A percentile compares a stretch with the other conserved stretches of the same genome.
Conservation (phyloP, 2,329 filamentous ascomycete species). For the Xylariaceae sp. region DNA sequence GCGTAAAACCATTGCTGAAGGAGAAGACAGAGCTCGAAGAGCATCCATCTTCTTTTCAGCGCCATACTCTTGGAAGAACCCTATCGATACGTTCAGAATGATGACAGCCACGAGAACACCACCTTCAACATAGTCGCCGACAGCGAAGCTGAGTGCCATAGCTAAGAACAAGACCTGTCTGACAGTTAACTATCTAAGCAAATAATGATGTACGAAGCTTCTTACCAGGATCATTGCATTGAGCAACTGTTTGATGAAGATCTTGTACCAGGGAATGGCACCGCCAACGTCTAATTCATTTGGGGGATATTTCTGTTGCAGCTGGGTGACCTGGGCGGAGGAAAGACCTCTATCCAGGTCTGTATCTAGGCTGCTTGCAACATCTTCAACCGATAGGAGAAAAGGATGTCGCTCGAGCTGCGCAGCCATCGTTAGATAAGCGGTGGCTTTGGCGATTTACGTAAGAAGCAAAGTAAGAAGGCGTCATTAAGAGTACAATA, state of each 20-base stretch:
- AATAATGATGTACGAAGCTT: constrained; percentile 19
- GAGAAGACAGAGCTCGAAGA: constrained; percentile 65
- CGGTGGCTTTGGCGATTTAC: constrained; percentile 11
- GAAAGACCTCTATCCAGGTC: constrained; percentile 72
- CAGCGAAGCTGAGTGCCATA: constrained; percentile 74
- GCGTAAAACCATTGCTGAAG: constrained; percentile 67
- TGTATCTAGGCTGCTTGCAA: constrained; percentile 66
- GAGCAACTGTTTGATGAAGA: constrained; percentile 73
- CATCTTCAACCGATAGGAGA: constrained; percentile 66
- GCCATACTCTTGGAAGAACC: constrained; percentile 69
- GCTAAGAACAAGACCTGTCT: constrained; percentile 77
- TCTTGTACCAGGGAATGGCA: constrained; percentile 73
- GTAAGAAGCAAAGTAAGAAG: constrained; percentile 11
- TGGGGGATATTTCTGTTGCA: constrained; percentile 65
- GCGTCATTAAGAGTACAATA: constrained; percentile 27
- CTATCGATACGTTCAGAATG: constrained; percentile 71
- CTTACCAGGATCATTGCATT: constrained; percentile 79
- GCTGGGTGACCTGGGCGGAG: constrained; percentile 62
- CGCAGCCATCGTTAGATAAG: constrained; percentile 49
- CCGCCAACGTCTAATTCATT: constrained; percentile 76
- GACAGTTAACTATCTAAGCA: constrained; percentile 45
- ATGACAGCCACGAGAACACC: constrained; percentile 73
- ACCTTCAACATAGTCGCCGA: constrained; percentile 71
- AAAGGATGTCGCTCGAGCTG: constrained; percentile 64
- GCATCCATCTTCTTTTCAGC: constrained; percentile 73